These are phyloP conservation scores for Pestalotiopsis sp. DNA, from an alignment of 2,329 filamentous ascomycete species.

Conservation along the genomic window DNA sequence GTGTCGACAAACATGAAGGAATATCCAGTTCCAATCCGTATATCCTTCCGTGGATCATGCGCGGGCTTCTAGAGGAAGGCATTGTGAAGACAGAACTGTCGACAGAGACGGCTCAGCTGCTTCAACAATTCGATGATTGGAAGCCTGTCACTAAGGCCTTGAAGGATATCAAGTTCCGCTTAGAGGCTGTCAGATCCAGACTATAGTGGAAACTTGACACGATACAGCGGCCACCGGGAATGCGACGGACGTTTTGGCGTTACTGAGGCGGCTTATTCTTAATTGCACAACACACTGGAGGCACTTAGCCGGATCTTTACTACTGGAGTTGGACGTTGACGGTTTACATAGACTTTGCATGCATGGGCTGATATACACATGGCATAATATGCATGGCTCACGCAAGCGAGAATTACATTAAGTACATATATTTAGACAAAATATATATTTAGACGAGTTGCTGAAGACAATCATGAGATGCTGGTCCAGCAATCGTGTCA, in stretches of 20 bases:
- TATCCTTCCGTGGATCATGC: slow-evolving; percentile 92
- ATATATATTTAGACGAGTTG: background rate
- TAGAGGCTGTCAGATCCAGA: slow-evolving; percentile 89
- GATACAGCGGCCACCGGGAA: background rate
- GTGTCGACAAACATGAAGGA: slow-evolving; percentile 51
- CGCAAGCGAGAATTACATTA: background rate
- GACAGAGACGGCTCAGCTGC: slow-evolving; percentile 73
- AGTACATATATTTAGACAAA: background rate
- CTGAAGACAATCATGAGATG: background rate
- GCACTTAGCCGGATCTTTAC: background rate
- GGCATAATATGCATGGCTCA: background rate
- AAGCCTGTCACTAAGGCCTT: slow-evolving; percentile 85
- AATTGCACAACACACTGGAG: background rate
- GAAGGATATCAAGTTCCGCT: slow-evolving; percentile 92
- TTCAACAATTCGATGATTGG: slow-evolving; percentile 93
- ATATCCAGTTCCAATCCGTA: slow-evolving; percentile 74
- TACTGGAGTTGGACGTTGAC: slow-evolving; percentile 9
- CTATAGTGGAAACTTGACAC: slow-evolving; percentile 42
- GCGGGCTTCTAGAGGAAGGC: slow-evolving; percentile 88
- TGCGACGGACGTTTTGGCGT: background rate
- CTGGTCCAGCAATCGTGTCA: no score
- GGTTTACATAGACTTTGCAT: background rate
- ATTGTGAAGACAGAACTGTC: slow-evolving; percentile 81
- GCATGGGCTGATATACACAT: background rate
- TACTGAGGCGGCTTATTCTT: background rate